phyloP scores from a whole-genome alignment of 108 stramenopile species.

The Skeletonema potamos region DNA sequence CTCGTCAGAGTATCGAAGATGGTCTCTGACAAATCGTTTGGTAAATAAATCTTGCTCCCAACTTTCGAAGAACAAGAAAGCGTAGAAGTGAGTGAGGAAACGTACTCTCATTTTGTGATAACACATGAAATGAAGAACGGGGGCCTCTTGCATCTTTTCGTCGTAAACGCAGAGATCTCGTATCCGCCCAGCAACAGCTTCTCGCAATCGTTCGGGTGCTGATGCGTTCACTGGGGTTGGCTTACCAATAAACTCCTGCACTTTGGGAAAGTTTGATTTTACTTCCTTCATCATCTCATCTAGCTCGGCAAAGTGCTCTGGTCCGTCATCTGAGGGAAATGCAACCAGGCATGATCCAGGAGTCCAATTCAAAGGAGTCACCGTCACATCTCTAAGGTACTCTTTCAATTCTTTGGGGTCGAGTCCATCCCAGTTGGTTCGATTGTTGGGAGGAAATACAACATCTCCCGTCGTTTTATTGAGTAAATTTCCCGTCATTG shows the following conservation, averaged over 20 bases:
- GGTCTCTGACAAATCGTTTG: slow-evolving; percentile 87
- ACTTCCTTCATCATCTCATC: slow-evolving; percentile 42
- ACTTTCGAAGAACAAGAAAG: slow-evolving; percentile 77
- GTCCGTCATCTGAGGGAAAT: slow-evolving; percentile 66
- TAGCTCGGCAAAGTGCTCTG: slow-evolving; percentile 55
- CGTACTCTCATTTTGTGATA: slow-evolving; percentile 51
- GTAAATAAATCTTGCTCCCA: slow-evolving; percentile 79
- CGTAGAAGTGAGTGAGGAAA: slow-evolving; percentile 84
- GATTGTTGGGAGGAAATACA: slow-evolving; percentile 65
- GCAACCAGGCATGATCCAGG: slow-evolving; percentile 75
- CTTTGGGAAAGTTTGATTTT: slow-evolving; percentile 17
- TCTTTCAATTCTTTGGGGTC: slow-evolving; percentile 48
- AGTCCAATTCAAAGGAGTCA: slow-evolving; percentile 64
- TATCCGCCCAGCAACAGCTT: slow-evolving; percentile 57
- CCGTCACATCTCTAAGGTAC: slow-evolving; percentile 48
- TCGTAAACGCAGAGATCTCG: slow-evolving; percentile 74
- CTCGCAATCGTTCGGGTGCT: slow-evolving; percentile 55
- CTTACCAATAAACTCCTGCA: slow-evolving; percentile 34
- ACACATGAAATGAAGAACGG: slow-evolving; percentile 73
- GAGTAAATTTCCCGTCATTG: slow-evolving; percentile 47
- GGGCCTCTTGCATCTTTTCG: slow-evolving; percentile 59
- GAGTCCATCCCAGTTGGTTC: slow-evolving; percentile 73
- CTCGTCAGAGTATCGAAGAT: slow-evolving; percentile 84
- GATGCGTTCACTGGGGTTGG: slow-evolving; percentile 67
- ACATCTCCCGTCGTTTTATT: slow-evolving; percentile 54